Percentiles rank a stretch among this genome's conserved stretches.
Evolutionary conservation across 805 yeast species (phyloP).

Genomic region (Nakazawaea wickerhamii): DNA sequence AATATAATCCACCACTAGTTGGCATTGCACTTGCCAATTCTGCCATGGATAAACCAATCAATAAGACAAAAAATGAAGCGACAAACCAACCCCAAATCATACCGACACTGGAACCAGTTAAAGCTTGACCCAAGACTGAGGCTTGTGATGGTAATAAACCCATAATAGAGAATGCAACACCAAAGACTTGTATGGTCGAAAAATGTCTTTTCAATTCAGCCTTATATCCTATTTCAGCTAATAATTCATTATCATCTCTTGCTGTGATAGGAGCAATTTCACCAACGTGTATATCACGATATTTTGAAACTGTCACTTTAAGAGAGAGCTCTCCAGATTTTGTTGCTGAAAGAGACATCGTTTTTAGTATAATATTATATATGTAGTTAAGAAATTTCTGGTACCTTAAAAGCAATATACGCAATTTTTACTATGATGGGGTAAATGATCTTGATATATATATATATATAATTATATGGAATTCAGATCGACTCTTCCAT

Average conservation of each 20-base stretch:
- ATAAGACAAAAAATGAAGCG: constrained; percentile 48
- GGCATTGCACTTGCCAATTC: constrained; percentile 67
- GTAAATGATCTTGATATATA: neutral
- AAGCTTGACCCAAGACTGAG: constrained; percentile 45
- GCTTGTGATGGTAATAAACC: constrained; percentile 63
- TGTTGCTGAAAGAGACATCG: neutral
- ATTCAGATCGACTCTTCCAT: too few relatives aligned
- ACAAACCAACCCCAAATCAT: constrained; percentile 72
- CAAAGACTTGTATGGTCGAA: constrained; percentile 59
- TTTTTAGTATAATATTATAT: too few relatives aligned
- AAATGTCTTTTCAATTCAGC: constrained; percentile 61
- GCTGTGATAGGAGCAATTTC: neutral
- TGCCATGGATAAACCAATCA: constrained; percentile 59
- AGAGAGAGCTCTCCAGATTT: neutral
- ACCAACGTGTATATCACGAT: neutral
- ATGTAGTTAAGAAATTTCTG: too few relatives aligned
- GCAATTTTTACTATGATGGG: too few relatives aligned
- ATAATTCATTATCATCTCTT: constrained; percentile 24
- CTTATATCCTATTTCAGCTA: constrained; percentile 61
- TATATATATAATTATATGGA: too few relatives aligned
- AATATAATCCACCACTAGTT: constrained; percentile 70
- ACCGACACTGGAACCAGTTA: constrained; percentile 60
- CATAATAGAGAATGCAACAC: constrained; percentile 70
- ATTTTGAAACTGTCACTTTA: constrained; percentile 2
- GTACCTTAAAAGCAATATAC: too few relatives aligned